These are phyloP conservation scores for Eucalyptus pauciflora DNA, from an alignment of 345 rosid species.

Conservation along the genomic window DNA sequence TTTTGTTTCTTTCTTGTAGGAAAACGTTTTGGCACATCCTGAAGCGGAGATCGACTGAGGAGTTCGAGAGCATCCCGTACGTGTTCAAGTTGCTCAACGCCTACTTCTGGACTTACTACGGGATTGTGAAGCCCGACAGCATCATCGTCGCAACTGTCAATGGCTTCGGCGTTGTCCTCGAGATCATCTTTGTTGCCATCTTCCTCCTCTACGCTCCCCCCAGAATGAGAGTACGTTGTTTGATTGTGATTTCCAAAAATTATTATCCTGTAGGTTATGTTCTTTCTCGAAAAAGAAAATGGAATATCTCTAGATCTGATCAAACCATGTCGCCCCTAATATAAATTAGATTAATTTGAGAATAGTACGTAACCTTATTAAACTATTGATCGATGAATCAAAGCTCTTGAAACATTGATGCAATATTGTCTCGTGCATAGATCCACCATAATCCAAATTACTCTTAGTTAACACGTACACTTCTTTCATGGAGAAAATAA, in stretches of 20 bases:
- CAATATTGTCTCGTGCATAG: neutral
- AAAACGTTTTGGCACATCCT: constrained; percentile 66
- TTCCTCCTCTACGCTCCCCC: constrained; percentile 54
- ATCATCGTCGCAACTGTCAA: constrained; percentile 68
- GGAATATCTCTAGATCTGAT: neutral
- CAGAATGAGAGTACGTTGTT: constrained; percentile 23
- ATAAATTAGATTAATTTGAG: neutral
- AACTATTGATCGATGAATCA: neutral
- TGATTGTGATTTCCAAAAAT: neutral
- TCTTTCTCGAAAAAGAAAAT: neutral
- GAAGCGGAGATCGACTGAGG: constrained; percentile 58
- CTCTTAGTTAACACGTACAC: neutral
- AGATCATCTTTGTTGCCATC: constrained; percentile 32
- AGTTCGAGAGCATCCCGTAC: constrained; percentile 65
- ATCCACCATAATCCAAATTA: neutral
- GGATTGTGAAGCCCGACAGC: constrained; percentile 57
- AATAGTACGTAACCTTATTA: neutral
- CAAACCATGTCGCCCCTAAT: neutral
- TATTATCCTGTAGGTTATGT: neutral
- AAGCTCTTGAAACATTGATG: neutral
- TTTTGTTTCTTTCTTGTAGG: constrained; percentile 2
- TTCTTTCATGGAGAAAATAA: neutral
- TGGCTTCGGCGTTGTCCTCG: constrained; percentile 54
- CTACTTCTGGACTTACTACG: constrained; percentile 66
- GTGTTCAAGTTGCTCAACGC: constrained; percentile 51